Percentiles rank a stretch among this genome's conserved stretches.
phyloP scores from a whole-genome alignment of 495 filamentous ascomycete genomes.

The Apodospora peruviana region DNA sequence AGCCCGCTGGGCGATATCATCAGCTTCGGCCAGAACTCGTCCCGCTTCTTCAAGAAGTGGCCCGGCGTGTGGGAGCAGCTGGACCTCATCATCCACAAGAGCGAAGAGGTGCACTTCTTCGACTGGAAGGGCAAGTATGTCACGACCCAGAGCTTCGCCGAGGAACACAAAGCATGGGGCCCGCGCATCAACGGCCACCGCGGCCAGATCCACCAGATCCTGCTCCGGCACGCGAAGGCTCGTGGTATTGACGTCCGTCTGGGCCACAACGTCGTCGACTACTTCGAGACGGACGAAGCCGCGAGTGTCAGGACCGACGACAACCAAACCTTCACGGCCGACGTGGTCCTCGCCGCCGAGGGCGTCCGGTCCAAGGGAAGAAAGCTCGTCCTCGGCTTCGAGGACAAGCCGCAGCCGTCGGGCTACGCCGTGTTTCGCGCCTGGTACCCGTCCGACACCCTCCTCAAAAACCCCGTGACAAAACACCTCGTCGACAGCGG shows the following conservation, averaged over 20 bases:
- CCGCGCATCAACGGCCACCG: conserved; percentile 39
- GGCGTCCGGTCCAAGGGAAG: conserved; percentile 46
- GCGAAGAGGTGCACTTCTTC: conserved; percentile 29
- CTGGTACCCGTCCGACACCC: conserved; percentile 47
- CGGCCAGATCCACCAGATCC: conserved; percentile 46
- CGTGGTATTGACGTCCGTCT: conserved; percentile 44
- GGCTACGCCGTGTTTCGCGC: conserved; percentile 43
- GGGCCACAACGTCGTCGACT: conserved; percentile 41
- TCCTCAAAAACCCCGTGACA: conserved; percentile 48
- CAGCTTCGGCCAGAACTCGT: conserved; percentile 38
- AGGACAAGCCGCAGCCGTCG: conserved; percentile 46
- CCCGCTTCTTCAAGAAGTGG: conserved; percentile 37
- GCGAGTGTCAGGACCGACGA: conserved; percentile 41
- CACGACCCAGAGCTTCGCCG: conserved; percentile 11
- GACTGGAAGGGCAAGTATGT: conserved; percentile 29
- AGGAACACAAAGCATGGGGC: conserved; percentile 10
- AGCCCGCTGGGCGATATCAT: conserved; percentile 41
- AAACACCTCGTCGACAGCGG: conserved; percentile 45
- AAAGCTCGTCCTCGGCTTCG: conserved; percentile 45
- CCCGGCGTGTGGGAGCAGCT: conserved; percentile 34
- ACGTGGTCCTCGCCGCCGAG: conserved; percentile 52
- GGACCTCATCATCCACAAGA: conserved; percentile 32
- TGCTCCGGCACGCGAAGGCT: conserved; percentile 41
- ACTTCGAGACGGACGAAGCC: conserved; percentile 41
- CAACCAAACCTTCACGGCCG: conserved; percentile 39